A percentile compares a stretch with the other conserved stretches of the same genome.
phyloP scores from a whole-genome alignment of 2,329 filamentous ascomycete genomes.

The Pyricularia pennisetigena region DNA sequence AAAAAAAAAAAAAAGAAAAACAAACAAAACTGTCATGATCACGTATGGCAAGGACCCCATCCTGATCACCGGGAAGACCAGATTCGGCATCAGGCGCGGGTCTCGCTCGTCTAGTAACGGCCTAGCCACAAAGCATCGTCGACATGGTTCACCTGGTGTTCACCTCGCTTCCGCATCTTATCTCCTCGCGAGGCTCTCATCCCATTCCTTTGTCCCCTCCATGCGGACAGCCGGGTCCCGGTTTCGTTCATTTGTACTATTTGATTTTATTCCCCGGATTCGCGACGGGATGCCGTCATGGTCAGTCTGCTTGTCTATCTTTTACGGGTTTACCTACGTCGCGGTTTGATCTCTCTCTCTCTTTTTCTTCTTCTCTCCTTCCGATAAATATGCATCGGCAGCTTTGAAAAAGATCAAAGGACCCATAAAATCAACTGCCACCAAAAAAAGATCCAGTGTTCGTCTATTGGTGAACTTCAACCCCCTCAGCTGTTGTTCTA shows the following conservation, averaged over 20 bases:
- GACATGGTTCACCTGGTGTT: not conserved
- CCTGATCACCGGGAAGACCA: not conserved
- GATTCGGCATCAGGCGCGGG: not conserved
- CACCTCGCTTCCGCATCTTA: not conserved
- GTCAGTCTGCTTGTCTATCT: too few relatives aligned
- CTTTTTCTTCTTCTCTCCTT: too few relatives aligned
- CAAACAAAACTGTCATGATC: not conserved
- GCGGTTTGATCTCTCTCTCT: not conserved
- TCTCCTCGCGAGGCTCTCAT: not conserved
- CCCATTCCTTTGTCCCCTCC: not conserved
- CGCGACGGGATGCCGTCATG: not conserved
- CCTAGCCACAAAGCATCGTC: not conserved
- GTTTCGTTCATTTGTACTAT: not conserved
- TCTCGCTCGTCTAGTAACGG: not conserved
- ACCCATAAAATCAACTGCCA: not conserved
- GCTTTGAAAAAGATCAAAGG: not conserved
- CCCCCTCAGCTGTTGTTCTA: not conserved
- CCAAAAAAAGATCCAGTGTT: not conserved
- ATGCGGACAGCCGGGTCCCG: not conserved
- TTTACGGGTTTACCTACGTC: not conserved
- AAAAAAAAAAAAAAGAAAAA: not conserved
- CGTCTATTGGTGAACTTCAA: not conserved
- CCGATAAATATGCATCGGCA: not conserved
- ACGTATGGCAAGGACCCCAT: not conserved
- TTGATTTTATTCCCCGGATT: not conserved